Base-by-base conservation (phyloP, 371 early-diverging fungal genomes). In the Mortierella sp. region DNA sequence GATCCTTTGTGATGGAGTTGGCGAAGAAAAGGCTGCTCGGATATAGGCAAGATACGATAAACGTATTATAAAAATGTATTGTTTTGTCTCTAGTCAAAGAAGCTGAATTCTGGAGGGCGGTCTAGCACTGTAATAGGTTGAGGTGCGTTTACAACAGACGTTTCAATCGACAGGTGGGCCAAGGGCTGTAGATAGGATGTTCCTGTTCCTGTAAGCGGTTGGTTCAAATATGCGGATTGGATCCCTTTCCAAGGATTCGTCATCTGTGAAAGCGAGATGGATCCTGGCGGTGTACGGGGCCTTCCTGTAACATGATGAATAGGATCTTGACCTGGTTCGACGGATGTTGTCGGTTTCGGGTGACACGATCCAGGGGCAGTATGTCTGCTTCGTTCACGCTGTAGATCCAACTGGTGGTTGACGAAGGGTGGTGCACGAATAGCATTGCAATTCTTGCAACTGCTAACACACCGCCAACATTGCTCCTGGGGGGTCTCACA, bases 11-110 rank as follows among this genome's bases (percentile, higher is more conserved):
- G 76, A 70, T 16, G 76, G 70, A 3, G 62, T 76, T 7, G 76
- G 76, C 2, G 70, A 76, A 41, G 76, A 76, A 26, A 76, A 66
- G 63, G 76, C 70, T 2, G 76, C 76, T 0, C 58, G 76, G 10
- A 76, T 76, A 59, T 76, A 49, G 38, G 34, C n/a, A n/a, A 34
- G 34, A 34, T 10, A 10, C 34, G 34, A n/a, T n/a, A n/a, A n/a
- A n/a, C n/a, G n/a, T n/a, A n/a, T n/a, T n/a, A n/a, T n/a, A n/a
- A n/a, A n/a, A n/a, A n/a, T 34, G 34, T 34, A 10, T 34, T 7
- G 10, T 34, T 34, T 10, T 34, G 34, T 34, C 10, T 51, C 30
- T 59, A 72, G 21, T 72, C 72, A 59, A 72, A 72, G 28, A 66
- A 54, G 38, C 72, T 72, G 46, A 72, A 72, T 42, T 72, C 72